Evolutionary conservation across 345 rosid genomes (phyloP).

Genomic region (Salix udensis): DNA sequence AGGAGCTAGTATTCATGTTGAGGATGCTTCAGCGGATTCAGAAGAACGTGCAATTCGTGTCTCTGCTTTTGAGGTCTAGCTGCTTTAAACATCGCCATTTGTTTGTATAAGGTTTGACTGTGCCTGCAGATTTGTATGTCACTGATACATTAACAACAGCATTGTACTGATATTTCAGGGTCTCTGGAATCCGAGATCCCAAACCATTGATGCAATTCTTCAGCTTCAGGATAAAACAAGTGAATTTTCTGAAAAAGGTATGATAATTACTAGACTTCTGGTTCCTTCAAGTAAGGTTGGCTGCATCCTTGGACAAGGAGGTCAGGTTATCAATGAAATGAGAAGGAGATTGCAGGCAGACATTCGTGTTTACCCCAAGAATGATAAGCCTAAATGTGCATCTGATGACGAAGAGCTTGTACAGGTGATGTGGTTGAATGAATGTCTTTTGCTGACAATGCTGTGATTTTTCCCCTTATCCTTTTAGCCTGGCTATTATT

Average conservation of each 20-base stretch:
- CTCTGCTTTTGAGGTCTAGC: slow-evolving; percentile 50
- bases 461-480: background rate
- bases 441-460: background rate
- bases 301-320: slow-evolving; percentile 64
- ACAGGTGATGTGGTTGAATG: slow-evolving; percentile 33
- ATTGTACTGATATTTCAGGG: slow-evolving; percentile 35
- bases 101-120: background rate
- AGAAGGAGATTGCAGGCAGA: slow-evolving; percentile 58
- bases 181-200: slow-evolving; percentile 44
- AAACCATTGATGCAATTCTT: slow-evolving; percentile 51
- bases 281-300: slow-evolving; percentile 60
- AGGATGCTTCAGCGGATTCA: slow-evolving; percentile 39
- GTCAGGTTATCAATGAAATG: slow-evolving; percentile 61
- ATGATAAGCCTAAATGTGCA: slow-evolving; percentile 53
- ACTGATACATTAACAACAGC: slow-evolving; percentile 7
- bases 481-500: background rate
- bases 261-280: slow-evolving; percentile 42
- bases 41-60: slow-evolving; percentile 50
- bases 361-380: slow-evolving; percentile 50
- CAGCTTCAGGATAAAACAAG: slow-evolving; percentile 51
- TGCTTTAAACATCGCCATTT: background rate
- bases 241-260: slow-evolving; percentile 46
- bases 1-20: slow-evolving; percentile 52
- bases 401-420: slow-evolving; percentile 59
- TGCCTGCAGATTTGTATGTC: slow-evolving; percentile 2